Base-by-base conservation (phyloP, 208 protist species). In the Herpetomonas muscarum region DNA sequence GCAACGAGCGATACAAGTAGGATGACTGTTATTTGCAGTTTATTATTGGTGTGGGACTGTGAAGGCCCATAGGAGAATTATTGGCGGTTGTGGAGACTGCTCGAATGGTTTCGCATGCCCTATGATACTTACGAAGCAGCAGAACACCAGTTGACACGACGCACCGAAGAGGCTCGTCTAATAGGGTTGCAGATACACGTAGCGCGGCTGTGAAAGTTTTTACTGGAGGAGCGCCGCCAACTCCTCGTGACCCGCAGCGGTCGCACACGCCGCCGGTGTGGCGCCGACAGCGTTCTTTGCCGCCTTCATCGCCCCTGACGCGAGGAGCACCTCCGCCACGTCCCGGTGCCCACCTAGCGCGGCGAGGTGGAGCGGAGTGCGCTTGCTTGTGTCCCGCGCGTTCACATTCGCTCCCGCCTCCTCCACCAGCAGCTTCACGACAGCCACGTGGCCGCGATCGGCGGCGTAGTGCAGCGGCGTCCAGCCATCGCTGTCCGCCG, bases 391-490 rank as follows among this genome's bases (percentile, higher is more conserved):
- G 52, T 92, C 85, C 7, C 74, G 72, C 21, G 81, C 75, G 49
- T 90, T 89, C 5, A 75, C 79, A 34, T 85, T 90, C 13, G 76
- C 81, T 0, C 85, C 85, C 25, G 6, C 39, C 26, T 92, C 78
- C 1, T 90, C 71, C 1, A 89, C 42, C 0, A 95, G 70, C 24
- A 73, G 12, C 21, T 24, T 36, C 0, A 74, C 73, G 7, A 86
- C 55, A 2, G 21, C 71, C 0, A 32, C 37, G 37, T 88, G 64
- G 0, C 89, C 89, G n/a, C 79, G 76, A 32, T 92, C 89, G 0
- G 78, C 78, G 2, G 85, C 85, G 64, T 92, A 95, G 65, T 95
- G 89, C 50, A 95, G 60, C 46, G 85, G 64, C 1, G 89, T 93
- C 86, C 89, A 95, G n/a, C 85, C 89, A 21, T 80, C 85, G 7